Evolutionary conservation across 2,329 filamentous ascomycete genomes (phyloP), one percentile per base, ranked within the genome.

Genomic region (Epichloe amarillans): DNA sequence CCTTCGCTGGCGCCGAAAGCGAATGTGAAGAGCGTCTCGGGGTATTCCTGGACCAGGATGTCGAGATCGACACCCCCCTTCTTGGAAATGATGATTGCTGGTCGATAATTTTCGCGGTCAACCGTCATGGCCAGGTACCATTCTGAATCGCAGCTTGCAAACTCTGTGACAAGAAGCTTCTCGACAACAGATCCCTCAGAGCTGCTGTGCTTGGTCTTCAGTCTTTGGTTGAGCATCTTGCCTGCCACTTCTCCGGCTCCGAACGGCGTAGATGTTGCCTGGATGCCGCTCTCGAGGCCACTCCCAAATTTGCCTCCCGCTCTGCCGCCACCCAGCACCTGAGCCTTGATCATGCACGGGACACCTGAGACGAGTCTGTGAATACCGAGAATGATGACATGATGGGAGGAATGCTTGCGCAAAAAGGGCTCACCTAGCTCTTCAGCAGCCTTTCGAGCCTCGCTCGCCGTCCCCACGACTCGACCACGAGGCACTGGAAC

Each of bases 91-190:
- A 71, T 54, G 3, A 75, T 56, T 0, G 62, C 57, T 0, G 72
- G 72, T 12, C 56, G 58, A 47, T 58, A 66, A 14, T 59, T 61
- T n/a, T 70, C 65, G 4, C 72, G 68, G 43, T 74, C 69, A 38
- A 75, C 62, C 0, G 66, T 66, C 46, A 75, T 61, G 6, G 65
- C 62, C 0, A 75, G 47, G 49, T 70, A 71, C 62, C 65, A 75
- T 47, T 66, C 60, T 2, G 65, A 54, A 0, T 61, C 60, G 15
- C 60, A 54, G 6, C 61, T 39, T 0, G 67, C 46, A 0, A 55
- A 39, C 55, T 72, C 62, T 30, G 65, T 60, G 17, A 73, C 61
- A 49, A 68, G 69, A 0, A 73, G 47, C 17, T 65, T 63, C 0
- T 61, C 60, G 3, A 66, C 60, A 0, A 54, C 23, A 23, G 45